phyloP scores from a whole-genome alignment of 805 yeast species.

The Barnettozyma botsteinii region DNA sequence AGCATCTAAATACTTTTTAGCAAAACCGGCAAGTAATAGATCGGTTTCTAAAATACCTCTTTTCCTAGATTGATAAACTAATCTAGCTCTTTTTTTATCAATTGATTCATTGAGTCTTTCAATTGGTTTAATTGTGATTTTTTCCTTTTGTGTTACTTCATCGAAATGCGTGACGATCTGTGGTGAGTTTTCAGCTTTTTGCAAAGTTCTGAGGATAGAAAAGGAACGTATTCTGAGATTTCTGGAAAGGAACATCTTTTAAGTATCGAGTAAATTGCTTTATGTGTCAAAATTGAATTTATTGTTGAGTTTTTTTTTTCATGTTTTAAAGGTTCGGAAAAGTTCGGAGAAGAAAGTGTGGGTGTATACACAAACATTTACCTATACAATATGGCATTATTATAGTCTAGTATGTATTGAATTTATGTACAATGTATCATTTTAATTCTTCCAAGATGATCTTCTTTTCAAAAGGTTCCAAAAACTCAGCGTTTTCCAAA shows the following conservation, averaged over 20 bases:
- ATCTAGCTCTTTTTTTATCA: conserved; percentile 76
- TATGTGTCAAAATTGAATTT: too few species aligned
- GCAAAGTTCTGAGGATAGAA: conserved; percentile 8
- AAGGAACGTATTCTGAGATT: conserved; percentile 8
- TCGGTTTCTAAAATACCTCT: conserved; percentile 95
- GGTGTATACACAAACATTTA: too few species aligned
- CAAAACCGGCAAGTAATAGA: conserved; percentile 76
- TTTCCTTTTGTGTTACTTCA: conserved; percentile 15
- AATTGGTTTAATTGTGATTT: conserved; percentile 61
- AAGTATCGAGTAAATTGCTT: too few species aligned
- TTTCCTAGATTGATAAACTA: conserved; percentile 86
- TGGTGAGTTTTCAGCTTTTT: conserved; percentile 18
- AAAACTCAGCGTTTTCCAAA: conserved; percentile 6
- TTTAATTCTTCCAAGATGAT: conserved; percentile 7
- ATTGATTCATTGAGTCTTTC: conserved; percentile 67
- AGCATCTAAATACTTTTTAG: conserved; percentile 58
- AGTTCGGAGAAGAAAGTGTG: too few species aligned
- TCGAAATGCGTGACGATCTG: conserved; percentile 17
- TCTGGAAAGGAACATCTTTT: too few species aligned
- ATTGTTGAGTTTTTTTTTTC: too few species aligned
- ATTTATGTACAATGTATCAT: too few species aligned
- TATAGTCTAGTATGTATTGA: too few species aligned
- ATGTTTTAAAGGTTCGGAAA: too few species aligned
- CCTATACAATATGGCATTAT: too few species aligned
- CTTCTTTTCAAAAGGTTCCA: conserved; percentile 21